Base-by-base conservation (phyloP, 495 filamentous ascomycete genomes). In the Penicillium robsamsonii region DNA sequence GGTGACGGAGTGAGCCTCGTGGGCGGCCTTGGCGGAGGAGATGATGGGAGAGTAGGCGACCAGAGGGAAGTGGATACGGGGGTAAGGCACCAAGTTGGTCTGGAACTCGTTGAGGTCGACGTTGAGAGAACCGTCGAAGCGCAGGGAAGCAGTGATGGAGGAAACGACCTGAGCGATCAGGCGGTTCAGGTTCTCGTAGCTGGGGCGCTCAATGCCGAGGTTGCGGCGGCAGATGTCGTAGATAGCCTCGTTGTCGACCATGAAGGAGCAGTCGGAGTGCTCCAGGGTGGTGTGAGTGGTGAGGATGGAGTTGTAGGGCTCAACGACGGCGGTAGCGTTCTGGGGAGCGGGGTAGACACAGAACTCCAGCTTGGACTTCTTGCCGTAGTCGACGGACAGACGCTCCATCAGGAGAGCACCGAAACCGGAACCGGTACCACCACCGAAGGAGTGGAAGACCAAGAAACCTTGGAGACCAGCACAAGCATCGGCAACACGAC, bases 61-160 rank as follows among this genome's bases (percentile, higher is more conserved):
- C 59, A 98, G 85, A 59, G 94, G 94, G 85, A 96, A 98, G 80
- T 98, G 94, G 71, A 98, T 97, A 81, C 94, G 93, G 59, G 94
- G 94, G 78, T 96, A 98, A 49, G 94, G 94, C 42, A 98, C 94
- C 70, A 98, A 77, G 79, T 98, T 98, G 75, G 94, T 98, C 85
- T 98, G 94, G 86, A 98, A 98, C 80, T 98, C 94, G 79, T 96
- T 96, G 42, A 98, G 82, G 78, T 98, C 94, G 78, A 98, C 94
- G 79, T 98, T 98, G 62, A 98, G 90, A 58, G 93, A 96, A 62
- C 94, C 94, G 70, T 98, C 94, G 77, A 98, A 98, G 67, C 94
- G 92, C 62, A 98, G 89, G 57, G 94, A 97, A 56, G 94, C 92
- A 57, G 94, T 98, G 77, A 98, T 97, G 56, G 94, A 98, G 46